Conservation (phyloP, 257 asterid species). For the Solanum boliviense region DNA sequence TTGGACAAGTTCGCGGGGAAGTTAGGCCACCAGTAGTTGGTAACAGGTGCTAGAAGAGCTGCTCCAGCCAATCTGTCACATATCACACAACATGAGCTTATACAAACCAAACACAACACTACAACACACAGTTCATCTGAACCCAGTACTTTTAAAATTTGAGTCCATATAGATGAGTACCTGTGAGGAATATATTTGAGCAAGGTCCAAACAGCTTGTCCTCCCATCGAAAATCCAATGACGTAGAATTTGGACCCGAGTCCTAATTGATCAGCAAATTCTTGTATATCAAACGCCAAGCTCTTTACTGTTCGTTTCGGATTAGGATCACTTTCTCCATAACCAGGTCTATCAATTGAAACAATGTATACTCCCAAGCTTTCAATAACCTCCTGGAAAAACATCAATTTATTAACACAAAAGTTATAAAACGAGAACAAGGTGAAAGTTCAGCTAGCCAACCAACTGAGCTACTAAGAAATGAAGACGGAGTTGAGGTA, state of each 20-base stretch:
- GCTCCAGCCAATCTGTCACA: constrained; percentile 79
- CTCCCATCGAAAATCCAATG: constrained; percentile 83
- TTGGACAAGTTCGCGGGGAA: constrained; percentile 60
- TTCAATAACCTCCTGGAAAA: constrained; percentile 48
- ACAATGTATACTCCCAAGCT: constrained; percentile 55
- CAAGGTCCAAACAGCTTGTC: constrained; percentile 71
- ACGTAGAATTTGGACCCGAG: constrained; percentile 67
- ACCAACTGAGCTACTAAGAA: not conserved
- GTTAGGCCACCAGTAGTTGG: constrained; percentile 82
- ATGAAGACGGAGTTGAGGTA: not conserved
- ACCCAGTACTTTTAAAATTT: not conserved
- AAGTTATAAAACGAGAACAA: not conserved
- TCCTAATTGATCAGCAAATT: constrained; percentile 80
- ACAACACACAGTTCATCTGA: not conserved
- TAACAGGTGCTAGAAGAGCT: constrained; percentile 60
- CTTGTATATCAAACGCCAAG: constrained; percentile 61
- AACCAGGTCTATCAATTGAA: constrained; percentile 87
- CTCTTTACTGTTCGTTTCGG: constrained; percentile 49
- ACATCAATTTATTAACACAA: not conserved
- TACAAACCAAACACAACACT: not conserved
- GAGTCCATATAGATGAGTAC: constrained; percentile 11
- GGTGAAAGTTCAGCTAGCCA: not conserved
- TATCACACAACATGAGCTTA: not conserved
- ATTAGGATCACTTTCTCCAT: constrained; percentile 90
- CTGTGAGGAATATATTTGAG: constrained; percentile 93